Base-by-base conservation (phyloP, 106 monocot species). In the Acanthochlamys bracteata region DNA sequence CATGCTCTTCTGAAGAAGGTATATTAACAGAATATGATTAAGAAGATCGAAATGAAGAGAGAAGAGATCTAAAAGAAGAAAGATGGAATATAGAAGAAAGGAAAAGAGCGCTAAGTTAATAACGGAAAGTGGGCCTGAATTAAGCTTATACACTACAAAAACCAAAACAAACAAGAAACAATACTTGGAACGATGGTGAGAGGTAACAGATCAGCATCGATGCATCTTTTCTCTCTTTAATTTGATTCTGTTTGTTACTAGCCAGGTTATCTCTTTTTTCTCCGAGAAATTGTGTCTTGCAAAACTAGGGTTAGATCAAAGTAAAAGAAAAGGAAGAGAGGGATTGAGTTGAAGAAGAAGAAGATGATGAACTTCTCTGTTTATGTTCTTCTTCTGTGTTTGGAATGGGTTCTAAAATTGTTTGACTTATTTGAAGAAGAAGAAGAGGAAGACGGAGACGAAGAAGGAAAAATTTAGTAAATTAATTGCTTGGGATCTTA, bases 71-170 rank as follows among this genome's bases (percentile, higher is more conserved):
- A 41, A 39, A 62, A 59, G 51, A 27, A 74, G 59, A 69, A 45
- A 65, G 65, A 27, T 23, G 54, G 63, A 66, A 73, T 53, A 71
- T 33, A 42, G 13, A 65, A 78, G 78, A 43, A 77, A 66, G 84
- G 68, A 84, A n/a, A 75, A 39, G 81, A 76, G 66, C 78, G 73
- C 84, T 84, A 87, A 87, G 83, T 55, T 66, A 82, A 41, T 67
- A 68, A 79, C 24, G 57, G 74, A 66, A 71, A 54, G 79, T 74
- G 79, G 73, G 66, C 60, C 39, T 70, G 67, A 15, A 3, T 6
- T 3, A 33, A 33, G 56, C 27, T 60, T 70, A 70, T 57, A 56
- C 49, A 49, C 49, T 64, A 39, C 41, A 61, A 64, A 53, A 71
- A 45, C 67, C 49, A 75, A 51, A 64, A 57, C 65, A 16, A 73